These are phyloP conservation scores for Leucocoprinus leucothites DNA, from an alignment of 768 basidiomycete genomes.

Conservation along the genomic window DNA sequence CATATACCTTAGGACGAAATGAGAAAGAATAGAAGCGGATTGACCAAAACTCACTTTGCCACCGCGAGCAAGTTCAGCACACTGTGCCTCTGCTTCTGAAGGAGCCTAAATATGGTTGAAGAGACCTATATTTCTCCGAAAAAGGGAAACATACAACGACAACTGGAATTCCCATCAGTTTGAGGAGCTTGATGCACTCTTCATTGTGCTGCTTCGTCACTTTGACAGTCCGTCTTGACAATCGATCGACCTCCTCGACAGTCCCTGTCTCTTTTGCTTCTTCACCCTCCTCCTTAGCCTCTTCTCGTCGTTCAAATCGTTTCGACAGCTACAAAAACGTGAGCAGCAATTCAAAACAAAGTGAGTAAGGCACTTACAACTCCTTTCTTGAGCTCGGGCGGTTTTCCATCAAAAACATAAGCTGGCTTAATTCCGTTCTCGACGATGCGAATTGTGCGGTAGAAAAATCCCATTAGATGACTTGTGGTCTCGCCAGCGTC, in stretches of 20 bases:
- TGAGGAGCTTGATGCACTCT: conserved; percentile 84
- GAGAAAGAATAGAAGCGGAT: neutral
- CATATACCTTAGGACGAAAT: conserved; percentile 69
- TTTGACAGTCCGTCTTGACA: conserved; percentile 87
- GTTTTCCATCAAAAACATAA: conserved; percentile 98
- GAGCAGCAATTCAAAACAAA: neutral
- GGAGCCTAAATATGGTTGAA: conserved; percentile 63
- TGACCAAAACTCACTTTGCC: conserved; percentile 61
- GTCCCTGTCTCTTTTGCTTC: conserved; percentile 98
- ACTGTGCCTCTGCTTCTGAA: conserved; percentile 98
- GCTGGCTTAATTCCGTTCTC: conserved; percentile 98
- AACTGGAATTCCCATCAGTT: conserved; percentile 96
- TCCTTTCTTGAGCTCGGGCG: conserved; percentile 94
- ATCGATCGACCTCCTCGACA: conserved; percentile 87
- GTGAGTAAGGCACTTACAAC: conserved; percentile 64
- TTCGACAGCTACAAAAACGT: conserved; percentile 75
- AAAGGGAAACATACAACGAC: conserved; percentile 61
- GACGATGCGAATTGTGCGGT: conserved; percentile 94
- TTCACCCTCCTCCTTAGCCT: conserved; percentile 92
- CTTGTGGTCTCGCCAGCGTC: conserved; percentile 98
- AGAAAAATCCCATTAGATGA: conserved; percentile 99
- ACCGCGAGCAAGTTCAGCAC: conserved; percentile 95
- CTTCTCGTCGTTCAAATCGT: conserved; percentile 87
- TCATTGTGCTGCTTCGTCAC: conserved; percentile 97
- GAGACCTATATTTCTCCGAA: neutral